A percentile compares a stretch with the other conserved stretches of the same genome.
phyloP scores from a whole-genome alignment of 768 basidiomycete genomes.

The Leucocoprinus leucothites region DNA sequence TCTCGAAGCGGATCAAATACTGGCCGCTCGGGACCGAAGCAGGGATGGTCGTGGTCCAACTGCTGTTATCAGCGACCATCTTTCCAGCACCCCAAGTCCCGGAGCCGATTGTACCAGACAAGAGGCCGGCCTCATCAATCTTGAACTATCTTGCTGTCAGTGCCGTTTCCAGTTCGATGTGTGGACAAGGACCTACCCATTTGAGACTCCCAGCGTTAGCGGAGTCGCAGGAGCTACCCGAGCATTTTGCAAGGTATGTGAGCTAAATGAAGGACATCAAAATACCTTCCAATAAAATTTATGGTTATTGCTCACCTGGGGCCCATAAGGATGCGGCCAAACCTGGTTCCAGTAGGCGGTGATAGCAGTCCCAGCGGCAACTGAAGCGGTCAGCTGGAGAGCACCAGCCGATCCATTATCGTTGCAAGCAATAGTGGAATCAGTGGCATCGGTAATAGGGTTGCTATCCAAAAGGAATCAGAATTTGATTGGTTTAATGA shows the following conservation, averaged over 20 bases:
- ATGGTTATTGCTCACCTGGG: slow-evolving; percentile 29
- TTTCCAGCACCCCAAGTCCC: slow-evolving; percentile 41
- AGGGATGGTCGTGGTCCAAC: slow-evolving; percentile 46
- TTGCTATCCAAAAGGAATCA: slow-evolving; percentile 24
- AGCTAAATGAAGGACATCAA: slow-evolving; percentile 22
- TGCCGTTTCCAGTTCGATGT: no score
- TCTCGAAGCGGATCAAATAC: slow-evolving; percentile 49
- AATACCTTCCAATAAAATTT: neutral
- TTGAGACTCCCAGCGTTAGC: slow-evolving; percentile 34
- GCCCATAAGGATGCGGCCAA: slow-evolving; percentile 43
- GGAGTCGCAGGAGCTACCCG: slow-evolving; percentile 37
- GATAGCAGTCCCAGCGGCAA: slow-evolving; percentile 39
- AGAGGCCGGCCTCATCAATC: slow-evolving; percentile 42
- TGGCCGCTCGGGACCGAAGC: slow-evolving; percentile 38
- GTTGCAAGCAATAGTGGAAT: slow-evolving; percentile 41
- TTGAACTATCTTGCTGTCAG: no score
- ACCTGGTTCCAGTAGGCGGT: slow-evolving; percentile 44
- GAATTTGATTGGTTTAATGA: neutral
- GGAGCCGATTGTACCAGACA: slow-evolving; percentile 37
- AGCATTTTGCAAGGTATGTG: slow-evolving; percentile 44
- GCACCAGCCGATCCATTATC: slow-evolving; percentile 40
- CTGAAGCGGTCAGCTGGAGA: slow-evolving; percentile 38
- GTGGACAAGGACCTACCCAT: slow-evolving; percentile 33
- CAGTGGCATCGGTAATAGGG: slow-evolving; percentile 36
- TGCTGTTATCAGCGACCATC: slow-evolving; percentile 42